These are phyloP conservation scores for Nicotiana sylvestris DNA, from an alignment of 257 asterid species.

Conservation along the genomic window DNA sequence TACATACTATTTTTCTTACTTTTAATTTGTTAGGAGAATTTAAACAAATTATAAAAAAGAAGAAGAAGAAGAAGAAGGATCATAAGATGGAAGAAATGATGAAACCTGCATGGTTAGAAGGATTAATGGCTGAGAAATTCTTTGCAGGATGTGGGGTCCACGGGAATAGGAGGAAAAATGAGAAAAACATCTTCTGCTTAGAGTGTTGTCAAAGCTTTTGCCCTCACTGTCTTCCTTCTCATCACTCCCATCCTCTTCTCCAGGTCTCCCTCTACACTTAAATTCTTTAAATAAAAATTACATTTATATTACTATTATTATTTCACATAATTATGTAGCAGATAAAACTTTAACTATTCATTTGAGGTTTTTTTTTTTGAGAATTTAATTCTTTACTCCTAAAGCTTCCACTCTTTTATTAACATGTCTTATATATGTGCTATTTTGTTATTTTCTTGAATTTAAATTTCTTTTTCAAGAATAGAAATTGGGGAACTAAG, in stretches of 20 bases:
- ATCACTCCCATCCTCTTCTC: conserved; percentile 57
- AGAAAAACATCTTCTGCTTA: conserved; percentile 81
- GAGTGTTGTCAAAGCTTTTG: conserved; percentile 75
- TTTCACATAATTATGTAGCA: neutral
- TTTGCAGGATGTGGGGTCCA: conserved; percentile 64
- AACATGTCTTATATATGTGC: neutral
- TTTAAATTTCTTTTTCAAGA: neutral
- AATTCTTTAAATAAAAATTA: too few species aligned
- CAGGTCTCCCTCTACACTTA: conserved; percentile 37
- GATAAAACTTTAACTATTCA: neutral
- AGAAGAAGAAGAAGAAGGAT: neutral
- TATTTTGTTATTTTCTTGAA: neutral
- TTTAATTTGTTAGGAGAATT: conserved; percentile 6
- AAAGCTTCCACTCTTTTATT: neutral
- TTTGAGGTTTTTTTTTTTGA: neutral
- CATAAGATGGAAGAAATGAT: conserved; percentile 1
- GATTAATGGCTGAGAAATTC: conserved; percentile 66
- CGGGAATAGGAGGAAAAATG: conserved; percentile 56
- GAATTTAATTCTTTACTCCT: neutral
- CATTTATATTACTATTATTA: too few species aligned
- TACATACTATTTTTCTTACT: neutral
- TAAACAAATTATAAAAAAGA: neutral
- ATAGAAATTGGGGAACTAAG: neutral
- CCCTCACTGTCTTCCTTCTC: conserved; percentile 83
- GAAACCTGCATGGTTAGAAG: conserved; percentile 85